A percentile compares a stretch with the other conserved stretches of the same genome.
Evolutionary conservation across 345 rosid genomes (phyloP).

Genomic region (Sonneratia caseolaris): DNA sequence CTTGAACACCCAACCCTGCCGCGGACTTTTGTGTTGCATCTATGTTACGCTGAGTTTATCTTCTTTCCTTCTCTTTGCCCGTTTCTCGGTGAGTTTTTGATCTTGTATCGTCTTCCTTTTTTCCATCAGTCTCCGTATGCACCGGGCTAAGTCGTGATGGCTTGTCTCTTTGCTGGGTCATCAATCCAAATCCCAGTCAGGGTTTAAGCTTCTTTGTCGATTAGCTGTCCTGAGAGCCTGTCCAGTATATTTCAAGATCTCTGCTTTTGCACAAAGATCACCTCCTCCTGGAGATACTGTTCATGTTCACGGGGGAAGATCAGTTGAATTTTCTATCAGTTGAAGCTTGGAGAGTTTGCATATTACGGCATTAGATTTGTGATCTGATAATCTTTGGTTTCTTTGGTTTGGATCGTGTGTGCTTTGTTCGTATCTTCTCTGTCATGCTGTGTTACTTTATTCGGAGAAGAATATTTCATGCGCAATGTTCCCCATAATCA

Average conservation of each 20-base stretch:
- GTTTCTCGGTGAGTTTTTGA: neutral
- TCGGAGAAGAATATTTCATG: neutral
- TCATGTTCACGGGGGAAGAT: neutral
- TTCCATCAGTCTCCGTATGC: neutral
- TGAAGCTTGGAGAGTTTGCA: neutral
- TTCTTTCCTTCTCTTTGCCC: neutral
- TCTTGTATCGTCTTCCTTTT: neutral
- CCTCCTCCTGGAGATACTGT: neutral
- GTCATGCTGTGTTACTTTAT: neutral
- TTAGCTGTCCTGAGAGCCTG: neutral
- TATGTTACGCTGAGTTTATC: neutral
- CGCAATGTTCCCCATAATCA: neutral
- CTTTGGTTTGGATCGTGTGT: neutral
- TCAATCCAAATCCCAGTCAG: neutral
- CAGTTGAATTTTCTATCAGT: neutral
- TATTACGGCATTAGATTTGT: neutral
- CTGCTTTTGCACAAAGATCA: neutral
- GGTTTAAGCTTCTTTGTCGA: neutral
- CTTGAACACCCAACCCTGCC: slow-evolving; percentile 2
- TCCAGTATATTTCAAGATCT: neutral
- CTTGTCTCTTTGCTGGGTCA: neutral
- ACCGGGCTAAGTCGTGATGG: neutral
- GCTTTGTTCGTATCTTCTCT: neutral
- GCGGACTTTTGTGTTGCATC: neutral
- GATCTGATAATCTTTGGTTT: neutral